Base-by-base conservation (phyloP, 2,329 filamentous ascomycete genomes). In the Cyphellophora attinorum region DNA sequence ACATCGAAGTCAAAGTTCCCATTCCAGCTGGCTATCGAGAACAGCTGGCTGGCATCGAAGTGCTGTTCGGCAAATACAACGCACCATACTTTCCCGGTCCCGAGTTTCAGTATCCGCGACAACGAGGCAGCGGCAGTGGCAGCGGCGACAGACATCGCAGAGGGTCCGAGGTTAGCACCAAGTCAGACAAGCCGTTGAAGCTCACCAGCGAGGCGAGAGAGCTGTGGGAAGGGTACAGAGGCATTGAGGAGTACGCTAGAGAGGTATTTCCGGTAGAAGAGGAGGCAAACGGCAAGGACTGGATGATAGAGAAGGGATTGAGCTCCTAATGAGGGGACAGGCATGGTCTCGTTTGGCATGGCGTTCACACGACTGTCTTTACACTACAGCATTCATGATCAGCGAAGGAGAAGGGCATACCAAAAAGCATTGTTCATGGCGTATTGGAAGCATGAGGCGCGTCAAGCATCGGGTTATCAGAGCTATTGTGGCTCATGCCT, bases 211-310 rank as follows among this genome's bases (percentile, higher is more conserved):
- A 85, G 47, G 84, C 88, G 1, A 66, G 89, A 42, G 72, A 81
- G 48, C 64, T 98, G 15, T 96, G 91, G 91, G 85, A 93, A 54
- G 91, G 86, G 3, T 85, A 85, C 47, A 72, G 91, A 35, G 83
- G 85, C 18, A 72, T 96, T 48, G 86, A 95, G 55, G 91, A 96
- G 59, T 98, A 96, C 56, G 89, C 89, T 2, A 72, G 83, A 31
- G 91, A 96, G 56, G 86, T 93, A 17, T 96, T 96, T 51, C 85
- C 85, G 0, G 72, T 95, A 10, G 91, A 98, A 58, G 91, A 98
- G 61, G 81, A 88, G 49, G 85, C 86, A 19, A 96, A 96, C 55
- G 89, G 89, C 4, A 64, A 91, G 52, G 85, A 81, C 11, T 98
- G 91, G 91, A 96, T 95, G 89, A 62, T 66, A 42, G 67, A 71